A percentile compares a stretch with the other conserved stretches of the same genome.
Conservation (phyloP, 2,329 filamentous ascomycete species). For the Niveomyces coronatus region DNA sequence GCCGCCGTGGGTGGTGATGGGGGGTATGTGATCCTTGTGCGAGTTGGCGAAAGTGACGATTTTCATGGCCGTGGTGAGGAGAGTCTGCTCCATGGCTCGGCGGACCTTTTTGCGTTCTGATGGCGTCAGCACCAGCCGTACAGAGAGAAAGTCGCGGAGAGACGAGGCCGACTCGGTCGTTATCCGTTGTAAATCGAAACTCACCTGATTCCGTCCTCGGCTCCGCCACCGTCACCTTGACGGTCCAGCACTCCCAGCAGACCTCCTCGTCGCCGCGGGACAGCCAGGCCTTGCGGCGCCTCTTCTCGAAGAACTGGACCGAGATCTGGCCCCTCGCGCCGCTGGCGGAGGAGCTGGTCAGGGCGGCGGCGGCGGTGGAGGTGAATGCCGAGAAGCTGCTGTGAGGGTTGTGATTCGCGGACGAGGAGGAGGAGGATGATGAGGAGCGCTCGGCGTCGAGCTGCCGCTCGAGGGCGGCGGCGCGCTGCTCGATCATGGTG, state of each 20-base stretch:
- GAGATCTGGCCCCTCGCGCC: slow-evolving; percentile 62
- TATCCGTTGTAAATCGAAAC: slow-evolving; percentile 20
- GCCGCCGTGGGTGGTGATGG: slow-evolving; percentile 85
- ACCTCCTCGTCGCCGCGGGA: slow-evolving; percentile 81
- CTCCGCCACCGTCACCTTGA: slow-evolving; percentile 87
- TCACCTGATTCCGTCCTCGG: slow-evolving; percentile 79
- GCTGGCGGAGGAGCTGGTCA: slow-evolving; percentile 24
- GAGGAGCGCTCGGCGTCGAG: slow-evolving; percentile 50
- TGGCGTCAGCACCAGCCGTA: not conserved
- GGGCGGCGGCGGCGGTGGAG: slow-evolving; percentile 8
- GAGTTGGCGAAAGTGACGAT: slow-evolving; percentile 78
- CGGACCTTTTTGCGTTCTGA: slow-evolving; percentile 80
- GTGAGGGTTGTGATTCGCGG: slow-evolving; percentile 9
- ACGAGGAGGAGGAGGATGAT: slow-evolving; percentile 19
- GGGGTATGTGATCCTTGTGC: slow-evolving; percentile 93
- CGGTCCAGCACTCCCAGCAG: slow-evolving; percentile 93
- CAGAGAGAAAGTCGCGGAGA: not conserved
- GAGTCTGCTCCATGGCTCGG: slow-evolving; percentile 79
- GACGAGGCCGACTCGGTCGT: no score
- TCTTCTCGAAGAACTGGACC: slow-evolving; percentile 93
- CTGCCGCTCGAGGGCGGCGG: slow-evolving; percentile 67
- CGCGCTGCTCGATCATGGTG: slow-evolving; percentile 84
- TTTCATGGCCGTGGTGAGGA: slow-evolving; percentile 80
- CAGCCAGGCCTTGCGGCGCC: slow-evolving; percentile 69
- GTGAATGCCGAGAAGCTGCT: not conserved